Evolutionary conservation across 371 early-diverging fungal species (phyloP).

Genomic region (Apophysomyces trapeziformis): DNA sequence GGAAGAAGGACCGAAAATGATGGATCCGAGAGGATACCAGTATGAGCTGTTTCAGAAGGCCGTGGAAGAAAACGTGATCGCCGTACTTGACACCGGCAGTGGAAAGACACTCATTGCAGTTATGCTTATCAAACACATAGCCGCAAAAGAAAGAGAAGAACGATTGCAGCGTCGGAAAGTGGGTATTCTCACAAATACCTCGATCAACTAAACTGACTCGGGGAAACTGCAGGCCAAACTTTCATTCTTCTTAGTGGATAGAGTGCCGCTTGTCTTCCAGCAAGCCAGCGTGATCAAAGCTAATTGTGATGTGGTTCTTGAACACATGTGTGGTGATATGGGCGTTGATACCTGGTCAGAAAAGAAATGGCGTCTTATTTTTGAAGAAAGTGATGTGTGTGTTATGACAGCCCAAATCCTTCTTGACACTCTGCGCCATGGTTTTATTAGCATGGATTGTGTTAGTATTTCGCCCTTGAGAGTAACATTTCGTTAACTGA

Average conservation of each 20-base stretch:
- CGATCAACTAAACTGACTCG: background rate
- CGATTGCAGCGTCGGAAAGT: constrained; percentile 44
- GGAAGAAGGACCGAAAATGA: constrained; percentile 16
- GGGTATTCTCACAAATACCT: background rate
- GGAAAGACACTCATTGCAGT: constrained; percentile 94
- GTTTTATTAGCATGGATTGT: constrained; percentile 63
- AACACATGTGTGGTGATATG: constrained; percentile 71
- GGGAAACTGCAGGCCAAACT: constrained; percentile 39
- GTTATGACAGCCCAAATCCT: constrained; percentile 92
- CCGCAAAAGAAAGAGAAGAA: constrained; percentile 36
- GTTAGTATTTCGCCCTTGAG: constrained; percentile 36
- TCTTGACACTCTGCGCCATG: constrained; percentile 74
- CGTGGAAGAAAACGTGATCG: constrained; percentile 73
- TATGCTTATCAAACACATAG: constrained; percentile 81
- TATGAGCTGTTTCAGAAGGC: constrained; percentile 75
- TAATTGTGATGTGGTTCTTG: constrained; percentile 66
- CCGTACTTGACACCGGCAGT: constrained; percentile 89
- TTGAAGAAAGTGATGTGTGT: constrained; percentile 69
- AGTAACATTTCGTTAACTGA: background rate
- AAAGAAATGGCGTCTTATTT: constrained; percentile 60
- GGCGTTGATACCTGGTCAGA: constrained; percentile 65
- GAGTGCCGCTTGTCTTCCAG: constrained; percentile 86
- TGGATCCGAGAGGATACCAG: constrained; percentile 81
- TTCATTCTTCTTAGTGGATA: constrained; percentile 85
- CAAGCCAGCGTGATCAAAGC: constrained; percentile 74